Conservation (phyloP, 345 rosid genomes). For the Ceriops zippeliana region DNA sequence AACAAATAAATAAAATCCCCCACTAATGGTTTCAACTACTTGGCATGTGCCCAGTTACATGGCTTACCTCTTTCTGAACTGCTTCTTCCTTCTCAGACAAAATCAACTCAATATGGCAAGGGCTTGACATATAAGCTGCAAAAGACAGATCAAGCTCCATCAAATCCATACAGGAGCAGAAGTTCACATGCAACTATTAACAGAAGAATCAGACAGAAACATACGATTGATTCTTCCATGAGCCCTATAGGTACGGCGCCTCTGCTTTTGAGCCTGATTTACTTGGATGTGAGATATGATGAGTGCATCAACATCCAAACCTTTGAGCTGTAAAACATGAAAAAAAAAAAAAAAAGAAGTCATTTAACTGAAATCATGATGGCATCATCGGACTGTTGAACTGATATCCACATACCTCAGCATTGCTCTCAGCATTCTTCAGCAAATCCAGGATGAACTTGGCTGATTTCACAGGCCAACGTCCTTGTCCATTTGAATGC, state of each 20-base stretch:
- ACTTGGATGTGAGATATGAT: constrained; percentile 85
- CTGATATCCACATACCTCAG: constrained; percentile 49
- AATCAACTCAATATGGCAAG: constrained; percentile 87
- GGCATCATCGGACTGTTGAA: background rate
- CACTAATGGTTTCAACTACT: background rate
- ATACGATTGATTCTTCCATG: constrained; percentile 97
- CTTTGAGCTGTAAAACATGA: constrained; percentile 61
- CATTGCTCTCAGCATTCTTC: constrained; percentile 96
- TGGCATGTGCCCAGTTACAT: background rate
- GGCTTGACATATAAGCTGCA: constrained; percentile 95
- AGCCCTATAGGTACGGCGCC: constrained; percentile 92
- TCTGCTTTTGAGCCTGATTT: constrained; percentile 93
- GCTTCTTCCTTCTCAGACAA: constrained; percentile 94
- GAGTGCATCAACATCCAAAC: constrained; percentile 89
- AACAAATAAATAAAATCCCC: background rate
- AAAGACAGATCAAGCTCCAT: background rate
- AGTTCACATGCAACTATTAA: background rate
- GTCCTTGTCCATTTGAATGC: constrained; percentile 95
- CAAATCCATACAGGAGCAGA: background rate
- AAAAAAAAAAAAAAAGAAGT: no score
- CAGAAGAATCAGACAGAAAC: constrained; percentile 7
- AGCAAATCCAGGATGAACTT: constrained; percentile 78
- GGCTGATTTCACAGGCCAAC: constrained; percentile 95
- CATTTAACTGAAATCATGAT: background rate
- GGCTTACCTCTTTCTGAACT: constrained; percentile 83